These are phyloP conservation scores for Digitaria exilis DNA, from an alignment of 202 grass and related monocot genomes.

Conservation along the genomic window DNA sequence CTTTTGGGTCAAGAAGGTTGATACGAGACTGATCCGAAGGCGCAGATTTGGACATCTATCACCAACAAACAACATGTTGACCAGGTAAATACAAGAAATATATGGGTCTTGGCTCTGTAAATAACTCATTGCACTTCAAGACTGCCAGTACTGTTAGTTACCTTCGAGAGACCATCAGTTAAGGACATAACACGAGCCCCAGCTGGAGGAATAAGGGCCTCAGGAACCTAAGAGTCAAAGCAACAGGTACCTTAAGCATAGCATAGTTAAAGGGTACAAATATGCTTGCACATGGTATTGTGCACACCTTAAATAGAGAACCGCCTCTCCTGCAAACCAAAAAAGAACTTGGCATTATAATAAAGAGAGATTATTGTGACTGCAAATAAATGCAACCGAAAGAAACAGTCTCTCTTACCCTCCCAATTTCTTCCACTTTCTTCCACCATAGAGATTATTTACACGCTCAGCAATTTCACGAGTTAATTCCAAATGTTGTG, in stretches of 20 bases:
- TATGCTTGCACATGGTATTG: constrained; percentile 12
- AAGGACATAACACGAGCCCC: constrained; percentile 95
- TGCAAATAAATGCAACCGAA: constrained; percentile 1
- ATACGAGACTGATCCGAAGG: constrained; percentile 97
- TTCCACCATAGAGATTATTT: constrained; percentile 93
- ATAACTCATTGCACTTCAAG: constrained; percentile 11
- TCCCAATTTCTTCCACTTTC: constrained; percentile 98
- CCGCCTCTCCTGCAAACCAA: constrained; percentile 78
- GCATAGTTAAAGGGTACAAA: constrained; percentile 37
- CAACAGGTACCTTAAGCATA: constrained; percentile 27
- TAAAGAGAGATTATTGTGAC: constrained; percentile 32
- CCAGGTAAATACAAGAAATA: constrained; percentile 1
- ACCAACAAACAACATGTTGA: constrained; percentile 32
- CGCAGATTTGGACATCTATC: constrained; percentile 96
- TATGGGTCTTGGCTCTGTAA: constrained; percentile 9
- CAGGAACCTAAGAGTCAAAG: constrained; percentile 82
- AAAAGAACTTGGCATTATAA: constrained; percentile 36
- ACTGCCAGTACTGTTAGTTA: constrained; percentile 38
- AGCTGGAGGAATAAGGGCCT: constrained; percentile 91
- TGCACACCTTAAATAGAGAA: constrained; percentile 76
- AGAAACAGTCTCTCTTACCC: constrained; percentile 50
- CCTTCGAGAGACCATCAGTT: constrained; percentile 98
- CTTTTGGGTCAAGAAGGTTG: constrained; percentile 97
- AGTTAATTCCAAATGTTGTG: constrained; percentile 96
- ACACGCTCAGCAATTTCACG: constrained; percentile 92